Percentiles rank a stretch among this genome's conserved stretches.
These are phyloP conservation scores for Akanthomyces muscarius DNA, from an alignment of 2,329 filamentous ascomycete genomes.

Conservation along the genomic window DNA sequence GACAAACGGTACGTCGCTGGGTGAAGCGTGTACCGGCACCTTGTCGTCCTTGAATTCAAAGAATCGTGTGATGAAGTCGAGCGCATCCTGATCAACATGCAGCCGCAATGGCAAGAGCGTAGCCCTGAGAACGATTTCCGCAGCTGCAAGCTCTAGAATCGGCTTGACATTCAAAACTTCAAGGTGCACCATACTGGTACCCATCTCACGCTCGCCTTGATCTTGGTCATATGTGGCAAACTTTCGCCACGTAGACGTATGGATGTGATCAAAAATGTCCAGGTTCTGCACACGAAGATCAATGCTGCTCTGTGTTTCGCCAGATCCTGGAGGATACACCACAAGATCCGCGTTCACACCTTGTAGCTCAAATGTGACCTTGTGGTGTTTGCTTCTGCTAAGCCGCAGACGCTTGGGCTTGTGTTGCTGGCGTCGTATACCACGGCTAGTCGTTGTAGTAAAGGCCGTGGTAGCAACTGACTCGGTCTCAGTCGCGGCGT, in stretches of 20 bases:
- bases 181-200: slow-evolving; percentile 83
- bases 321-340: slow-evolving; percentile 69
- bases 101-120: slow-evolving; percentile 79
- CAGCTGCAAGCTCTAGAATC: slow-evolving; percentile 75
- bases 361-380: slow-evolving; percentile 90
- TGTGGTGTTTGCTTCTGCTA: slow-evolving; percentile 82
- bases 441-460: slow-evolving; percentile 53
- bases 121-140: slow-evolving; percentile 80
- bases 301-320: slow-evolving; percentile 82
- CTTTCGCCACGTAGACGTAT: slow-evolving; percentile 96
- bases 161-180: slow-evolving; percentile 87
- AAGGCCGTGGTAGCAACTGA: slow-evolving; percentile 76
- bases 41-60: slow-evolving; percentile 93
- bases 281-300: slow-evolving; percentile 79
- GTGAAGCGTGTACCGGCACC: slow-evolving; percentile 49
- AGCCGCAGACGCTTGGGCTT: slow-evolving; percentile 65
- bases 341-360: slow-evolving; percentile 80
- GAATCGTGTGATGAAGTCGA: slow-evolving; percentile 95
- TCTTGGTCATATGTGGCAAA: slow-evolving; percentile 93
- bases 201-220: slow-evolving; percentile 79
- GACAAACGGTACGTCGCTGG: slow-evolving; percentile 76
- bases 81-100: slow-evolving; percentile 94
- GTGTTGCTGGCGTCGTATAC: slow-evolving; percentile 37
- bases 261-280: slow-evolving; percentile 90
- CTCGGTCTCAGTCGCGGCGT: slow-evolving; percentile 81